Evolutionary conservation across 495 filamentous ascomycete species (phyloP).

Genomic region (Penicillium verhagenii): DNA sequence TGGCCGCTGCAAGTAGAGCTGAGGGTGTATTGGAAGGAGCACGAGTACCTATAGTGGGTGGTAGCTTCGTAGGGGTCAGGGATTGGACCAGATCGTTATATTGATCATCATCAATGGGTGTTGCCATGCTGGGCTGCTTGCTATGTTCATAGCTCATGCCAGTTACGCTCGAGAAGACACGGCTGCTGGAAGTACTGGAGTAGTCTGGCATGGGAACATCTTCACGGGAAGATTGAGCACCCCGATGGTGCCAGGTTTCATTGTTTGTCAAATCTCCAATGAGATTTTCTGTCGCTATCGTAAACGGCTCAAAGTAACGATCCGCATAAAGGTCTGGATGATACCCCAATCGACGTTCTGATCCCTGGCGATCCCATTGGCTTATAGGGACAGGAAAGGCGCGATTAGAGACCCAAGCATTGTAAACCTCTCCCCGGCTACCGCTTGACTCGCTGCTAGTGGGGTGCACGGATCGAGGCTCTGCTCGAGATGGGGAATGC

Average conservation of each 20-base stretch:
- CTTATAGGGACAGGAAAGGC: constrained; percentile 22
- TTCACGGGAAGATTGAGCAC: constrained; percentile 42
- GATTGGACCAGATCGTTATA: constrained; percentile 42
- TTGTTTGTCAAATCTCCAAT: constrained; percentile 33
- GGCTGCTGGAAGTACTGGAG: constrained; percentile 42
- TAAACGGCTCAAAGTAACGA: constrained; percentile 38
- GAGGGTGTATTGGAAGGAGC: constrained; percentile 45
- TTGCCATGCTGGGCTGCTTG: constrained; percentile 42
- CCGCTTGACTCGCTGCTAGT: constrained; percentile 17
- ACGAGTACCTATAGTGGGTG: constrained; percentile 28
- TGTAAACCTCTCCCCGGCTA: constrained; percentile 6
- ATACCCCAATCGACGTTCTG: constrained; percentile 14
- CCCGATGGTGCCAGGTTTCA: constrained; percentile 32
- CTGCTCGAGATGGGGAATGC: constrained; percentile 49
- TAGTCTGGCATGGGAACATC: constrained; percentile 58
- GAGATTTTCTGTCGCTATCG: constrained; percentile 28
- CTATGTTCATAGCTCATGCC: constrained; percentile 46
- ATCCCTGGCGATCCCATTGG: constrained; percentile 8
- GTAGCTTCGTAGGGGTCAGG: constrained; percentile 41
- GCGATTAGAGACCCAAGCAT: constrained; percentile 13
- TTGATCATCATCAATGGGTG: constrained; percentile 35
- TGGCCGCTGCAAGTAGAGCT: constrained; percentile 24
- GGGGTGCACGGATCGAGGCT: constrained; percentile 9
- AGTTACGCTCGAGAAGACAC: constrained; percentile 43
- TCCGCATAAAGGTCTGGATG: constrained; percentile 39